Percentiles rank a stretch among this genome's conserved stretches.
phyloP scores from a whole-genome alignment of 2,329 filamentous ascomycete species.

The Knoxdaviesia proteae region DNA sequence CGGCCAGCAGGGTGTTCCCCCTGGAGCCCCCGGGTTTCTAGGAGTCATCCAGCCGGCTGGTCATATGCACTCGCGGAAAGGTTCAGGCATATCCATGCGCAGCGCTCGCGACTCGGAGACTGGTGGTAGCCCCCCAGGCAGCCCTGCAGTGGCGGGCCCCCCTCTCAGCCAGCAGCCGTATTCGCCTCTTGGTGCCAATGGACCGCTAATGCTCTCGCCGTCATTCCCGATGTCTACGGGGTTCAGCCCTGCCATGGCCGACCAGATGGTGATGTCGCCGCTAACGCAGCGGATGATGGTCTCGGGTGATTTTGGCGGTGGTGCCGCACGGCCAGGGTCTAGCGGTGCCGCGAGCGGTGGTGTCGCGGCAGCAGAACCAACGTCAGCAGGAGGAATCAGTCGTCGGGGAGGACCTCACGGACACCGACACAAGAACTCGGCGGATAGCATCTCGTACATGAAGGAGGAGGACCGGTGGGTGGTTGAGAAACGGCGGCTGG shows the following conservation, averaged over 20 bases:
- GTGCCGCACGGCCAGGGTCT: background rate
- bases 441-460: slow-evolving; percentile 50
- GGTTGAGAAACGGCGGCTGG: slow-evolving; percentile 44
- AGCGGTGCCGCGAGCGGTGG: background rate
- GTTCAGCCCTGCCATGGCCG: slow-evolving; percentile 5
- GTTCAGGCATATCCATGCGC: slow-evolving; percentile 26
- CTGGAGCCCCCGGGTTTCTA: background rate
- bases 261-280: slow-evolving; percentile 5
- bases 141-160: slow-evolving; percentile 23
- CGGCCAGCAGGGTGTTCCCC: slow-evolving; percentile 6
- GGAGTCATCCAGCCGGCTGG: background rate
- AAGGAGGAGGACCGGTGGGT: slow-evolving; percentile 50
- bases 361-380: background rate
- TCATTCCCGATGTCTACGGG: slow-evolving; percentile 9
- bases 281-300: background rate
- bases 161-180: no score
- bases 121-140: slow-evolving; percentile 20
- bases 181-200: no score
- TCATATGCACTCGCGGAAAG: slow-evolving; percentile 21
- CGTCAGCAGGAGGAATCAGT: background rate
- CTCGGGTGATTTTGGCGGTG: background rate
- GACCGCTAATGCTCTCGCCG: slow-evolving; percentile 13
- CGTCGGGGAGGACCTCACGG: slow-evolving; percentile 9
- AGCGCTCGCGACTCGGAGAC: slow-evolving; percentile 24
- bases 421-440: slow-evolving; percentile 33